A percentile compares a stretch with the other conserved stretches of the same genome.
phyloP scores from a whole-genome alignment of 345 rosid species.

The Melaleuca quinquenervia region DNA sequence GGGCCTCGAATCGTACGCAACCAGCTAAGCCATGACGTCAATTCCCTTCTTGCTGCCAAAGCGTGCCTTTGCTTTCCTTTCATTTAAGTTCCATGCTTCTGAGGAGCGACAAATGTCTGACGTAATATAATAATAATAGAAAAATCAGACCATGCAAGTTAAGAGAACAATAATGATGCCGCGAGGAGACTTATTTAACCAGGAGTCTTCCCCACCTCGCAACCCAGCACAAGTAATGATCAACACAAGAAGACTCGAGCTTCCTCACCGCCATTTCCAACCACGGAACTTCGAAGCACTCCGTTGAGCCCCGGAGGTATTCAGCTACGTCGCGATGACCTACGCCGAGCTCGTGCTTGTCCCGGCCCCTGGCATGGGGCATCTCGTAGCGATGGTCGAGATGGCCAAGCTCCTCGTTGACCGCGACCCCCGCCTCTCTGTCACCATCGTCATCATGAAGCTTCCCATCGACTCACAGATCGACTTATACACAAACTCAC shows the following conservation, averaged over 20 bases:
- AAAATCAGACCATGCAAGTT: neutral
- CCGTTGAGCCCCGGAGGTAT: neutral
- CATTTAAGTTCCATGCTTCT: neutral
- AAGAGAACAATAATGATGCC: neutral
- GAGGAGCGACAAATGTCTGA: neutral
- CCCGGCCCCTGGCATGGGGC: conserved; percentile 21
- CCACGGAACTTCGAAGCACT: neutral
- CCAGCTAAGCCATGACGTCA: neutral
- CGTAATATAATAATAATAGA: neutral
- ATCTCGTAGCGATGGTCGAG: conserved; percentile 28
- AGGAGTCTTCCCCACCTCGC: neutral
- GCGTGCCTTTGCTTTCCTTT: neutral
- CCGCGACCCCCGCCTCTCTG: conserved; percentile 23
- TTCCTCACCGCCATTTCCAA: conserved; percentile 2
- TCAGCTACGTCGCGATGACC: neutral
- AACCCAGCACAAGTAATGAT: neutral
- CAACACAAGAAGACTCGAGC: neutral
- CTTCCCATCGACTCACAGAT: neutral
- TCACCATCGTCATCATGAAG: conserved; percentile 27
- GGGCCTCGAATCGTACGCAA: too few species aligned
- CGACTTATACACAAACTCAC: conserved; percentile 4
- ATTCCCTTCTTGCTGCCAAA: neutral
- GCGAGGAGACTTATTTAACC: neutral
- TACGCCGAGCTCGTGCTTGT: neutral
- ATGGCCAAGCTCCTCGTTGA: conserved; percentile 30